Evolutionary conservation across 1,284 basidiomycete genomes (phyloP), one percentile per base, ranked within the genome.

Genomic region (Austroboletus niveus): DNA sequence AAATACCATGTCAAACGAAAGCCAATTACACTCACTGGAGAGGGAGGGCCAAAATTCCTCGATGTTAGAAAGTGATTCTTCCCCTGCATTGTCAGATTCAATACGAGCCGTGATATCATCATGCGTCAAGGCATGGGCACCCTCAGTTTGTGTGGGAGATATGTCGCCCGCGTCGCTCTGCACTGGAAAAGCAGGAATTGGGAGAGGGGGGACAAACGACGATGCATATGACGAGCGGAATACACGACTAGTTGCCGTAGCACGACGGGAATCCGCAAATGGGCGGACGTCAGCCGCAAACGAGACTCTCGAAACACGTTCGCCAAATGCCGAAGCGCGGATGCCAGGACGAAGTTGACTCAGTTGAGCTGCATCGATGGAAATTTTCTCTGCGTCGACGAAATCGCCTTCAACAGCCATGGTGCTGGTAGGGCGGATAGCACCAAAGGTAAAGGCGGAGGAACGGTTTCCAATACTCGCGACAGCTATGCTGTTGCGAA

Each of bases 201-300:
- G 82, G 2, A 85, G 68, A 20, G 81, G 83, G 0, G 80, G 83
- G 15, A 79, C 66, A 58, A 77, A 72, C 1, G 78, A 75, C 29
- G 72, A 62, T 73, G 63, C 84, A 79, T 72, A 82, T 8, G 60
- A 62, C 24, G 60, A 48, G 41, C 63, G 60, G 42, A 62, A 84
- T 1, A 80, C 81, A 41, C 85, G 78, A 43, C 72, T 77, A n/a
- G 66, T 68, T 20, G 69, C 62, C 2, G 76, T 76, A 35, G 76
- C 76, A 38, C 79, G 74, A 48, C 84, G 75, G 5, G 76, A 75
- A 24, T 87, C 85, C 24, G 68, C 68, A 11, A 81, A 85, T 3
- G 84, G 84, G 27, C 85, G 78, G 10, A 78, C 74, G 52, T 85
- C 83, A n/a, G 79, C 74, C 5, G 87, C 88, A 60, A 92, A 89